Evolutionary conservation across 257 asterid genomes (phyloP).

Genomic region (Mentha longifolia): DNA sequence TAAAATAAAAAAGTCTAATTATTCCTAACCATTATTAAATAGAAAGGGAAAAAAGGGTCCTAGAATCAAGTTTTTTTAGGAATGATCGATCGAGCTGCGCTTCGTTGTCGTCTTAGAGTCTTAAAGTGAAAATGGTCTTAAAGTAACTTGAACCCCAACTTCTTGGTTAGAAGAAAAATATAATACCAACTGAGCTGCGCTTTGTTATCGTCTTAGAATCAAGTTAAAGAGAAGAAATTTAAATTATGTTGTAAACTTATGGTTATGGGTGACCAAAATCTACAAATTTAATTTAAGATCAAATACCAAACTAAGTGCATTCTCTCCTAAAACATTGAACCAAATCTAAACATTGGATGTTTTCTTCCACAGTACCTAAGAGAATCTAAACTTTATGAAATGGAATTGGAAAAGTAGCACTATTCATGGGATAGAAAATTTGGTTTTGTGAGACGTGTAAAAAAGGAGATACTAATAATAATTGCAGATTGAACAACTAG

Average conservation of each 20-base stretch:
- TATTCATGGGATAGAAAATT: conserved; percentile 9
- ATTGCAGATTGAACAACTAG: neutral
- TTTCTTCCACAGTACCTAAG: neutral
- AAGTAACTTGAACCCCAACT: no score
- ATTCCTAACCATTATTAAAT: neutral
- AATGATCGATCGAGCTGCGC: no score
- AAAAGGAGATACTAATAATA: neutral
- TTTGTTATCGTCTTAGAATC: no score
- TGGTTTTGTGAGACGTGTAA: conserved; percentile 2
- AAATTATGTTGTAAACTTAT: no score
- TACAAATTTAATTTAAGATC: neutral
- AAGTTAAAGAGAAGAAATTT: neutral
- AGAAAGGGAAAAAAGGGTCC: neutral
- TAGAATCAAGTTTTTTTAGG: neutral
- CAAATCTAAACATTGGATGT: neutral
- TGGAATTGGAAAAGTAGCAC: conserved; percentile 23
- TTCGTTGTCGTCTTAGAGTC: no score
- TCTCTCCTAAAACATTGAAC: neutral
- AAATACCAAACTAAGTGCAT: neutral
- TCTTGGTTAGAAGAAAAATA: no score
- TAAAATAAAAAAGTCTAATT: neutral
- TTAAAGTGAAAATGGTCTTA: no score
- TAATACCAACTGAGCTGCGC: no score
- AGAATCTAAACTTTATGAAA: neutral
- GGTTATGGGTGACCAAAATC: neutral